Evolutionary conservation across 495 filamentous ascomycete genomes (phyloP).

Genomic region (Penicillium manginii): DNA sequence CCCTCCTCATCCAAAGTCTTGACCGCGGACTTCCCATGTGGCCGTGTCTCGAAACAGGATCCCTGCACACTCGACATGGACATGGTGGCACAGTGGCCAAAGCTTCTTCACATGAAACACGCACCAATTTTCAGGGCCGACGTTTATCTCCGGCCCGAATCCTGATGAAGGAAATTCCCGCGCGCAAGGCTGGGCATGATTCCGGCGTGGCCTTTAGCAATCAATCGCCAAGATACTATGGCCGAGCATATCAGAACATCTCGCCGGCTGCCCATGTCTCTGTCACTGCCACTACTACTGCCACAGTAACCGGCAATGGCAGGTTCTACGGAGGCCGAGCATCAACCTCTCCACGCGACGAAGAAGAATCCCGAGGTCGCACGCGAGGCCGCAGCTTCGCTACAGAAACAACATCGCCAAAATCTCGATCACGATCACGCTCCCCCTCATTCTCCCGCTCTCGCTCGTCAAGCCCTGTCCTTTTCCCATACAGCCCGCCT

Average conservation of each 20-base stretch:
- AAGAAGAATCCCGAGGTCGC: constrained; percentile 6
- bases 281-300: constrained; percentile 5
- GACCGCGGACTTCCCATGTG: constrained; percentile 31
- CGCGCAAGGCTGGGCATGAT: constrained; percentile 8
- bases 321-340: constrained; percentile 26
- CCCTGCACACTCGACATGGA: not conserved
- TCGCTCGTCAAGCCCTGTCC: constrained; percentile 15
- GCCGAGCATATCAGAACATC: not conserved
- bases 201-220: constrained; percentile 14
- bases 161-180: not conserved
- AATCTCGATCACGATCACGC: constrained; percentile 1
- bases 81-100: not conserved
- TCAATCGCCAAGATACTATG: constrained; percentile 6
- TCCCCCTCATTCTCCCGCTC: constrained; percentile 18
- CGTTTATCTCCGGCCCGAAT: constrained; percentile 5
- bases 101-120: constrained; percentile 1
- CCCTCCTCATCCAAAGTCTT: constrained; percentile 28
- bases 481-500: constrained; percentile 31
- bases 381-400: constrained; percentile 17
- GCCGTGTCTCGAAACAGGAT: constrained; percentile 11
- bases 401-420: constrained; percentile 11
- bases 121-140: not conserved
- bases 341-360: constrained; percentile 13
- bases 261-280: constrained; percentile 2
- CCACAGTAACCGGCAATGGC: not conserved